These are phyloP conservation scores for Lachnellula cervina DNA, from an alignment of 2,329 filamentous ascomycete genomes.

Conservation along the genomic window DNA sequence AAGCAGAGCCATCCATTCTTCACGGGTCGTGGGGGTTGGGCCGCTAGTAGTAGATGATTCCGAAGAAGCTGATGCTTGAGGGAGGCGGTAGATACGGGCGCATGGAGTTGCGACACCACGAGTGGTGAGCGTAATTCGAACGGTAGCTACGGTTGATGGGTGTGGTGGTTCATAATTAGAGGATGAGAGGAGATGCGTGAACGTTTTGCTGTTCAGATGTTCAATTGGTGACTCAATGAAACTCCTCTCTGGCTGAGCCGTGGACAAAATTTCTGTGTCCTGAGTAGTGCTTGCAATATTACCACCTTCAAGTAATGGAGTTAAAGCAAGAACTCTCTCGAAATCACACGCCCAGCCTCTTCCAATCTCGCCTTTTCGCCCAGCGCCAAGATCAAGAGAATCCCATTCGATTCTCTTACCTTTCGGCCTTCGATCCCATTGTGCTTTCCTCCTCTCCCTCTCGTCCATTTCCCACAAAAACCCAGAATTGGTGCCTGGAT, in stretches of 20 bases:
- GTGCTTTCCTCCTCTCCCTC: conserved; percentile 50
- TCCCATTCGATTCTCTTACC: conserved; percentile 75
- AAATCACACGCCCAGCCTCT: conserved; percentile 81
- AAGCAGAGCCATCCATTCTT: conserved; percentile 65
- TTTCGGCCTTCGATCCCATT: conserved; percentile 75
- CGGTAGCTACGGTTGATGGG: conserved; percentile 46
- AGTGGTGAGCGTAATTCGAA: conserved; percentile 61
- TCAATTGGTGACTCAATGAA: conserved; percentile 9
- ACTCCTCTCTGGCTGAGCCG: background rate
- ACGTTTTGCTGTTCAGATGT: conserved; percentile 16
- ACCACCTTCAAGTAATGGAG: background rate
- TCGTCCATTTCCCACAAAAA: conserved; percentile 71
- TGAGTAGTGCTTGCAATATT: conserved; percentile 6
- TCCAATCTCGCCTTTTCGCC: conserved; percentile 76
- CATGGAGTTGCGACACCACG: conserved; percentile 67
- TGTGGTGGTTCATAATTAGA: conserved; percentile 27
- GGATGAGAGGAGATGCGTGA: conserved; percentile 23
- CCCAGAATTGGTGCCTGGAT: conserved; percentile 72
- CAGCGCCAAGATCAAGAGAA: conserved; percentile 67
- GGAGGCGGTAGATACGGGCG: conserved; percentile 83
- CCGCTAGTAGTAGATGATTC: conserved; percentile 28
- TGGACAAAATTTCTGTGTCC: conserved; percentile 1
- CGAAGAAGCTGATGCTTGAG: conserved; percentile 35
- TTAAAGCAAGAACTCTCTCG: conserved; percentile 40
- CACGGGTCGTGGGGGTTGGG: conserved; percentile 44